Conservation (phyloP, 805 yeast species). For the Cyberlindnera amylophila region DNA sequence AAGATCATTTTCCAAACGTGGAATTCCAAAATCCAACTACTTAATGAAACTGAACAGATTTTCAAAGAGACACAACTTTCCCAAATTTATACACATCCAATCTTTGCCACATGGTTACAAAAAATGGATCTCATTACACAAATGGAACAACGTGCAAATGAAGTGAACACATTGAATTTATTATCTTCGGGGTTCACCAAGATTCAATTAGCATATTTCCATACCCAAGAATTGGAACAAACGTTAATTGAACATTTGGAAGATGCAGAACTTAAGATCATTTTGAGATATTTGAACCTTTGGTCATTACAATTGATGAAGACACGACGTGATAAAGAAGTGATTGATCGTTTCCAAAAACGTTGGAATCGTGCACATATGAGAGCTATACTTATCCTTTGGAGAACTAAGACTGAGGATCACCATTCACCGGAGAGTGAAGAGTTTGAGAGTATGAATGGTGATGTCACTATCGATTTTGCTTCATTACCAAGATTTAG, state of each 20-base stretch:
- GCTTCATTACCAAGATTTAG: background rate
- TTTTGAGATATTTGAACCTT: constrained; percentile 27
- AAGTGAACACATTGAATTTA: constrained; percentile 24
- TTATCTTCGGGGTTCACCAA: constrained; percentile 25
- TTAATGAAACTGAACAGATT: constrained; percentile 5
- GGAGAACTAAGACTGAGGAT: constrained; percentile 28
- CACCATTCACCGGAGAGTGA: background rate
- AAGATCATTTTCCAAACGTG: constrained; percentile 3
- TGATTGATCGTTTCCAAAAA: constrained; percentile 29
- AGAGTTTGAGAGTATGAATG: background rate
- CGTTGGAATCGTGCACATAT: constrained; percentile 39
- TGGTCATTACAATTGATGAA: constrained; percentile 35
- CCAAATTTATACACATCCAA: constrained; percentile 4
- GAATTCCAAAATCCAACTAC: constrained; percentile 1
- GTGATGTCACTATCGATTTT: background rate
- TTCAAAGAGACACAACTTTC: constrained; percentile 9
- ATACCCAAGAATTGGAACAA: constrained; percentile 17
- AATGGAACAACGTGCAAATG: constrained; percentile 22
- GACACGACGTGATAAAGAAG: constrained; percentile 32
- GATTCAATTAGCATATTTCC: constrained; percentile 19
- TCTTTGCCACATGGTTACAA: constrained; percentile 16
- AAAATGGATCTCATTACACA: constrained; percentile 11
- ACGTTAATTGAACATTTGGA: constrained; percentile 21
- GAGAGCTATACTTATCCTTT: constrained; percentile 33
- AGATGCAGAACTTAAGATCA: constrained; percentile 22